These are phyloP conservation scores for Nemania diffusa DNA, from an alignment of 2,329 filamentous ascomycete genomes.

Conservation along the genomic window DNA sequence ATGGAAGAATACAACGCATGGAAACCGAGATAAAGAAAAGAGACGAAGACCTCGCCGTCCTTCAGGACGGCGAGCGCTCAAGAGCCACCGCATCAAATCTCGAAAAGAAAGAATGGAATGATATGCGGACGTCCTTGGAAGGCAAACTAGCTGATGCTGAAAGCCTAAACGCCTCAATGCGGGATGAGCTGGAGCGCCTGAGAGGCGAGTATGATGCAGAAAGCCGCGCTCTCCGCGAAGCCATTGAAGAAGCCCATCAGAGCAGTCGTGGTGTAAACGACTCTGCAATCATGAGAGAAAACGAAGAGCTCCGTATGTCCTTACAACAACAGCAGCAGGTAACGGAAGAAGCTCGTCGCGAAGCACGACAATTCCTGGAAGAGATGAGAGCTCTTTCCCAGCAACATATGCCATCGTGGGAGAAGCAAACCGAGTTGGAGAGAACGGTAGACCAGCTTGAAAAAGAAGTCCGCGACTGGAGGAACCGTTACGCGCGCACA, in stretches of 20 bases:
- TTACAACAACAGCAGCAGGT: constrained; percentile 80
- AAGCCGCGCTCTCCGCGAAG: constrained; percentile 69
- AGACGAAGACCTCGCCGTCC: constrained; percentile 73
- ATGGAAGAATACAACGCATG: constrained; percentile 77
- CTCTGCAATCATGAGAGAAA: constrained; percentile 71
- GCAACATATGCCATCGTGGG: constrained; percentile 80
- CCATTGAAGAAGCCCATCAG: constrained; percentile 66
- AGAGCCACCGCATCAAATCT: constrained; percentile 61
- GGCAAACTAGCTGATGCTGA: constrained; percentile 78
- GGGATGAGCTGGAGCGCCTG: constrained; percentile 80
- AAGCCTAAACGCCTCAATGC: constrained; percentile 80
- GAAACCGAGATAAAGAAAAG: constrained; percentile 76
- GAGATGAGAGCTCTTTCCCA: constrained; percentile 91
- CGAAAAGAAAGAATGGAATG: constrained; percentile 78
- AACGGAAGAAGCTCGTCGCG: constrained; percentile 85
- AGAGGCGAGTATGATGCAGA: constrained; percentile 73
- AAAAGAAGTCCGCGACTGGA: constrained; percentile 88
- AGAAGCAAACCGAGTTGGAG: constrained; percentile 83
- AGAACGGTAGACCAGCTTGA: constrained; percentile 81
- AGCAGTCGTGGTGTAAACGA: constrained; percentile 53
- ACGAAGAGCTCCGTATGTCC: constrained; percentile 73
- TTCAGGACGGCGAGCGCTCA: constrained; percentile 69
- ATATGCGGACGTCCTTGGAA: constrained; percentile 74
- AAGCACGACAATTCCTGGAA: constrained; percentile 82
- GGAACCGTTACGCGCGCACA: constrained; percentile 84